phyloP scores from a whole-genome alignment of 2,329 filamentous ascomycete genomes.

The Colletotrichum horii region DNA sequence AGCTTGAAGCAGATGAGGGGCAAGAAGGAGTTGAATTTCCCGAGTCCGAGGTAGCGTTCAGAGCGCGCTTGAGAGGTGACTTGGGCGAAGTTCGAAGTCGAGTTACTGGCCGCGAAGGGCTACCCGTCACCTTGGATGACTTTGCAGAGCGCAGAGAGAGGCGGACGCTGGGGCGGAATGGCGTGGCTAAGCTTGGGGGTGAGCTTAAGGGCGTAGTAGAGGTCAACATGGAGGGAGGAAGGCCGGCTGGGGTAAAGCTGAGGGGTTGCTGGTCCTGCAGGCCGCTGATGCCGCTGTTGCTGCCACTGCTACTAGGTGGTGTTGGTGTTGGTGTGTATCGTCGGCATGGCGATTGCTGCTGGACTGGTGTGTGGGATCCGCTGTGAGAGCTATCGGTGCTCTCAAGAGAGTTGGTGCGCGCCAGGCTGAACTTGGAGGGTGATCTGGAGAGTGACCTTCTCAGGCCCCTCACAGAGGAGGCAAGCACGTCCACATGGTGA shows the following conservation, averaged over 20 bases:
- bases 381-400: constrained; percentile 51
- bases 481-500: constrained; percentile 78
- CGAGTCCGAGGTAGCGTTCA: constrained; percentile 73
- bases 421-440: constrained; percentile 85
- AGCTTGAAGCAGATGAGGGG: constrained; percentile 52
- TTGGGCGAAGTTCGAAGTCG: constrained; percentile 75
- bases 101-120: constrained; percentile 59
- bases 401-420: constrained; percentile 49
- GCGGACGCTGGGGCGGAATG: constrained; percentile 70
- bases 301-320: constrained; percentile 28
- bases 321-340: constrained; percentile 32
- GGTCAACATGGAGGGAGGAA: constrained; percentile 28
- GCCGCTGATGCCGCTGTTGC: constrained; percentile 33
- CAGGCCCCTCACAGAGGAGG: constrained; percentile 80
- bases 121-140: constrained; percentile 59
- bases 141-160: constrained; percentile 69
- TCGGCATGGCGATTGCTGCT: constrained; percentile 50
- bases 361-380: constrained; percentile 20
- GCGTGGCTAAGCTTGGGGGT: constrained; percentile 60
- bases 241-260: constrained; percentile 26
- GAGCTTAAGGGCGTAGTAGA: constrained; percentile 34
- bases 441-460: constrained; percentile 89
- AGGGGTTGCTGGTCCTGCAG: constrained; percentile 37
- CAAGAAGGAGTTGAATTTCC: constrained; percentile 63
- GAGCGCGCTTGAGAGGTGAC: constrained; percentile 80